A percentile compares a stretch with the other conserved stretches of the same genome.
Conservation (phyloP, 1,284 basidiomycete genomes). For the Abortiporus biennis region DNA sequence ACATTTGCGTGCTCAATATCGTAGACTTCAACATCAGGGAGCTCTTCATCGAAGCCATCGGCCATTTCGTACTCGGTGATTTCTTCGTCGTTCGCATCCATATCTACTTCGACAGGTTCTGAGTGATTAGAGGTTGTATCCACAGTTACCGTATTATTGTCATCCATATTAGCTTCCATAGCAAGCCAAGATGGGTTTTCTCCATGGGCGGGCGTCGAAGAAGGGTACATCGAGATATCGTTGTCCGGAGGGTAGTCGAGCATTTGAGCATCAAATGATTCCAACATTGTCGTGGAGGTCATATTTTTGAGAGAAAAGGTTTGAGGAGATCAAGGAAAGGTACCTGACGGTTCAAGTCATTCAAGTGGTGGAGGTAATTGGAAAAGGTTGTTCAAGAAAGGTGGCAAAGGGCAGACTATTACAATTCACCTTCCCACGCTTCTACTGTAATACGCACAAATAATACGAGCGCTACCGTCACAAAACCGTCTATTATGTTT, state of each 20-base stretch:
- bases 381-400: no score
- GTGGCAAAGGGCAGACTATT: no score
- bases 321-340: no score
- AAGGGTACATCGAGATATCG: conserved; percentile 57
- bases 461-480: no score
- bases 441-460: no score
- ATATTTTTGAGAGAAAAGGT: conserved; percentile 10
- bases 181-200: conserved; percentile 41
- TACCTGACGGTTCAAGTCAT: no score
- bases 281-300: conserved; percentile 33
- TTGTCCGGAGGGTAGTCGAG: conserved; percentile 55
- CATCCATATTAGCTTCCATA: conserved; percentile 58
- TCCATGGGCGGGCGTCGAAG: conserved; percentile 34
- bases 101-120: conserved; percentile 60
- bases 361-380: no score
- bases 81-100: conserved; percentile 51
- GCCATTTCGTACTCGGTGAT: conserved; percentile 70
- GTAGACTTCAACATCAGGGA: conserved; percentile 53
- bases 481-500: no score
- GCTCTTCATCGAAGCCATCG: conserved; percentile 33
- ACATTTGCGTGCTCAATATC: conserved; percentile 32
- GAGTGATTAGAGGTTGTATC: conserved; percentile 6
- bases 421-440: no score
- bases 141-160: conserved; percentile 33
- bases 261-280: conserved; percentile 63